phyloP scores from a whole-genome alignment of 345 rosid genomes.

The Bruguiera sexangula region DNA sequence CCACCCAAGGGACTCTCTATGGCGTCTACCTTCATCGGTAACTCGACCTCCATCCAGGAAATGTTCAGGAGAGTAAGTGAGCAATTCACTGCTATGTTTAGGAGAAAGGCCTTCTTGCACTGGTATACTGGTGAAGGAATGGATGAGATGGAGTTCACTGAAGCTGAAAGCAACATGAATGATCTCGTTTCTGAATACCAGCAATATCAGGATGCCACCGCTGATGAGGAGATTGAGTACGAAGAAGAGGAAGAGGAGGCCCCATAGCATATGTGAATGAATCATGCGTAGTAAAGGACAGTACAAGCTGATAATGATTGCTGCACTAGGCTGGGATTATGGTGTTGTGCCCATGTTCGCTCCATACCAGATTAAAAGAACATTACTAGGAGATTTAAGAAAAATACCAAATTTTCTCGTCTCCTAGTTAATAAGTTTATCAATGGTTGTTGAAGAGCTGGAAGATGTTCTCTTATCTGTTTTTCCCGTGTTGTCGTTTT shows the following conservation, averaged over 20 bases:
- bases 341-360: neutral
- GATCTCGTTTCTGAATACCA: neutral
- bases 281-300: neutral
- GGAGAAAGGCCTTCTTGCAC: conserved; percentile 7
- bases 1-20: neutral
- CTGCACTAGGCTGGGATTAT: neutral
- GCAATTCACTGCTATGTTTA: conserved; percentile 5
- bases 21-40: conserved; percentile 1
- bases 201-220: conserved; percentile 2
- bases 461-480: neutral
- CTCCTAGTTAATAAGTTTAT: neutral
- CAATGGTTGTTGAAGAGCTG: neutral
- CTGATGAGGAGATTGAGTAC: neutral
- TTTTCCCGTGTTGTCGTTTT: no score
- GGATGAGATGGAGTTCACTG: conserved; percentile 5
- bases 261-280: neutral
- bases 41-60: conserved; percentile 5
- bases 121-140: conserved; percentile 4
- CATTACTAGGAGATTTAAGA: neutral
- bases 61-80: conserved; percentile 6
- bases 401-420: neutral
- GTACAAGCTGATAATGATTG: neutral
- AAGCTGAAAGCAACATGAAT: conserved; percentile 6
- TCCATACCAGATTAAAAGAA: neutral
- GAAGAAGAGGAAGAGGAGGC: neutral